Percentiles rank a stretch among this genome's conserved stretches.
phyloP scores from a whole-genome alignment of 805 yeast species.

The Yarrowia sp. region DNA sequence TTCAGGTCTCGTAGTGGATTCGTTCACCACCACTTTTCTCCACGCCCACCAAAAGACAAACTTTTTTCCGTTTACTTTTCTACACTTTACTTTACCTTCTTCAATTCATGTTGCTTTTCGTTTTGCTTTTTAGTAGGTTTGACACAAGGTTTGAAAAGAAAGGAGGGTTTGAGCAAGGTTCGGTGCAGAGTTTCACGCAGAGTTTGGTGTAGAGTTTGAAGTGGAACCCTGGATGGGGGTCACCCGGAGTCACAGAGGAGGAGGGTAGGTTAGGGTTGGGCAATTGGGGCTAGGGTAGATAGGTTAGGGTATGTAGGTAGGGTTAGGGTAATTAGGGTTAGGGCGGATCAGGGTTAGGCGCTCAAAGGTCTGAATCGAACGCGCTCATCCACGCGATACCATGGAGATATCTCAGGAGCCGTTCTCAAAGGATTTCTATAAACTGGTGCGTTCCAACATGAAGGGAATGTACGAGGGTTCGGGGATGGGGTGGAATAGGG shows the following conservation, averaged over 20 bases:
- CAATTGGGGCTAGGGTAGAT: too few species aligned
- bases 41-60: conserved; percentile 13
- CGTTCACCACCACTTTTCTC: too few species aligned
- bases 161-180: too few species aligned
- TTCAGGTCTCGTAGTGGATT: too few species aligned
- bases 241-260: not conserved
- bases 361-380: too few species aligned
- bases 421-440: conserved; percentile 41
- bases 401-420: not conserved
- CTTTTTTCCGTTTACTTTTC: conserved; percentile 1
- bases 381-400: not conserved
- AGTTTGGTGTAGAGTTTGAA: not conserved
- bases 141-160: too few species aligned
- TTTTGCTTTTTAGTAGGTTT: not conserved
- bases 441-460: conserved; percentile 43
- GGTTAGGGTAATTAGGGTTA: not conserved
- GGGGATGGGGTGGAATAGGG: conserved; percentile 46
- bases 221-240: conserved; percentile 22
- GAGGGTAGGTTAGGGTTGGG: too few species aligned
- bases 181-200: too few species aligned
- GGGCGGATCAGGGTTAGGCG: not conserved
- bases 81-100: too few species aligned
- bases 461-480: conserved; percentile 44
- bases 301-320: too few species aligned
- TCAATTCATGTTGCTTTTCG: conserved; percentile 4